Evolutionary conservation across 73 alveolate species (phyloP).

Genomic region (Tetrahymena borealis): DNA sequence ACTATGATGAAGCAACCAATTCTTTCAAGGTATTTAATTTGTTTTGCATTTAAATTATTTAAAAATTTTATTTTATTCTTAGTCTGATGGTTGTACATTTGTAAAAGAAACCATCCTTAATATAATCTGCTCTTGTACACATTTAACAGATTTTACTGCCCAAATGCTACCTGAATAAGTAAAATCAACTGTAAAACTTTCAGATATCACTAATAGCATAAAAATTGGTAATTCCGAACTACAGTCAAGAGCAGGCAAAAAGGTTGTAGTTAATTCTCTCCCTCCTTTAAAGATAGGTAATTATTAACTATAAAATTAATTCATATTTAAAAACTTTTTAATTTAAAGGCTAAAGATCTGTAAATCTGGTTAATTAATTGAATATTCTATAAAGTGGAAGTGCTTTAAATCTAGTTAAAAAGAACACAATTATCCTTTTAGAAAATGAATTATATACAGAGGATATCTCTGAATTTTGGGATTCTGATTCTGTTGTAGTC

Average conservation of each 20-base stretch:
- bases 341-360: neutral
- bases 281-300: neutral
- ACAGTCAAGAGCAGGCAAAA: neutral
- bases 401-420: neutral
- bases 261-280: neutral
- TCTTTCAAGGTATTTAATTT: neutral
- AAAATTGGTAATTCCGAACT: neutral
- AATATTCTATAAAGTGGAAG: neutral
- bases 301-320: neutral
- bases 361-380: neutral
- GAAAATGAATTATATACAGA: neutral
- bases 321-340: neutral
- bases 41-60: neutral
- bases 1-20: neutral
- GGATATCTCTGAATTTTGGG: neutral
- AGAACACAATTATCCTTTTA: neutral
- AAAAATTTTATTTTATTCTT: neutral
- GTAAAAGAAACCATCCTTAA: neutral
- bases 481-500: neutral
- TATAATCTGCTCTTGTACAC: neutral
- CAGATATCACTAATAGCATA: neutral
- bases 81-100: neutral
- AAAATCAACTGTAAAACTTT: neutral
- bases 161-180: neutral
- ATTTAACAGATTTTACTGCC: neutral